Conservation (phyloP, 2,329 filamentous ascomycete species). For the Trichoderma koningii region DNA sequence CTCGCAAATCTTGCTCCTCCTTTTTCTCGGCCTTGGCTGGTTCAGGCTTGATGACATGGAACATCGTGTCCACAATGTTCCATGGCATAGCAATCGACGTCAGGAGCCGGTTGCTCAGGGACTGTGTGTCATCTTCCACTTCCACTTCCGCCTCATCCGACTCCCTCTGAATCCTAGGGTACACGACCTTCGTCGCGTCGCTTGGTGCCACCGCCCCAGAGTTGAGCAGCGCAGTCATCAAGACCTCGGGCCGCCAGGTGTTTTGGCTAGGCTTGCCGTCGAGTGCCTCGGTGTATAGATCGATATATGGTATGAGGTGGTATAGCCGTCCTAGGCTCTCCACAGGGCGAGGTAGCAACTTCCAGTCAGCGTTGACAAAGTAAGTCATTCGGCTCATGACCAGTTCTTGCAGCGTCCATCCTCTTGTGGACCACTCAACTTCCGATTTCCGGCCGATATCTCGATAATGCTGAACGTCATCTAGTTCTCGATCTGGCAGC, state of each 20-base stretch:
- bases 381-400: conserved; percentile 19
- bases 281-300: conserved; percentile 8
- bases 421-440: conserved; percentile 19
- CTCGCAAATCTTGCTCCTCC: background rate
- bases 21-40: background rate
- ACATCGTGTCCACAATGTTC: conserved; percentile 15
- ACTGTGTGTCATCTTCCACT: background rate
- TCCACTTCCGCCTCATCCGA: background rate
- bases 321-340: conserved; percentile 10
- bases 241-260: background rate
- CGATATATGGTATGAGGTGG: conserved; percentile 15
- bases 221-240: conserved; percentile 19
- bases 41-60: conserved; percentile 14
- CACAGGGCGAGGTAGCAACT: conserved; percentile 7
- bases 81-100: conserved; percentile 18
- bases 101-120: background rate
- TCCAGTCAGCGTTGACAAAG: conserved; percentile 19
- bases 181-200: background rate
- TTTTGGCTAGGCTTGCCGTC: background rate
- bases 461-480: conserved; percentile 4
- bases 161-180: conserved; percentile 5
- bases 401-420: conserved; percentile 19
- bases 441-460: conserved; percentile 6
- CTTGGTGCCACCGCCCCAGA: background rate
- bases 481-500: background rate